Percentiles rank a stretch among this genome's conserved stretches.
These are phyloP conservation scores for Rubroshorea leprosula DNA, from an alignment of 345 rosid species.

Conservation along the genomic window DNA sequence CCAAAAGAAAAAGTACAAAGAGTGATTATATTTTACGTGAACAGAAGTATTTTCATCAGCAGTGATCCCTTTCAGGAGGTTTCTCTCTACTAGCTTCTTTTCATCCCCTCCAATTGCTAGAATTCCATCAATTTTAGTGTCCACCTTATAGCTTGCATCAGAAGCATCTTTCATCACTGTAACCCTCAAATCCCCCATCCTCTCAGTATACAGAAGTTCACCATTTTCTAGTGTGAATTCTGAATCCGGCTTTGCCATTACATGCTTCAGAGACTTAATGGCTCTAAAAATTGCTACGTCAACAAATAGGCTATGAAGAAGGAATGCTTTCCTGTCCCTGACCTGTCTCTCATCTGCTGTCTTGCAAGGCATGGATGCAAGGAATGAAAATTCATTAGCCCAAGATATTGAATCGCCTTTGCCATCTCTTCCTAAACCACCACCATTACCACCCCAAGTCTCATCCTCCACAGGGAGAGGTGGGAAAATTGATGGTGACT, in stretches of 20 bases:
- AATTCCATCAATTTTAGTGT: constrained; percentile 87
- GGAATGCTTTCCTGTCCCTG: constrained; percentile 91
- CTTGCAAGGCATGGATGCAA: constrained; percentile 88
- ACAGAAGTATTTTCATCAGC: constrained; percentile 98
- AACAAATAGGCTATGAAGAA: constrained; percentile 90
- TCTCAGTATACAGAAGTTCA: constrained; percentile 47
- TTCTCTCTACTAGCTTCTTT: constrained; percentile 60
- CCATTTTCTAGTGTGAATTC: constrained; percentile 20
- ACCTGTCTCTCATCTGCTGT: constrained; percentile 89
- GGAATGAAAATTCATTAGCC: constrained; percentile 65
- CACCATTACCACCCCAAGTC: constrained; percentile 89
- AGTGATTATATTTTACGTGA: constrained; percentile 49
- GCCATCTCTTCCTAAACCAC: constrained; percentile 84
- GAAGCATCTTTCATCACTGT: constrained; percentile 55
- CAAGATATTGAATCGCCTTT: constrained; percentile 72
- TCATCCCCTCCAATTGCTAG: constrained; percentile 58
- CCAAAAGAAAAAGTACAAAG: not conserved
- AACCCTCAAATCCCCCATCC: constrained; percentile 70
- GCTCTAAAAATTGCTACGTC: constrained; percentile 85
- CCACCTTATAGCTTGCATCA: constrained; percentile 73
- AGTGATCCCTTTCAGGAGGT: constrained; percentile 91
- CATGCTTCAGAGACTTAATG: constrained; percentile 64
- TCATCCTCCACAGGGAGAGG: constrained; percentile 79
- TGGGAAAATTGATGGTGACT: constrained; percentile 58
- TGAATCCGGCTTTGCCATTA: constrained; percentile 37